A percentile compares a stretch with the other conserved stretches of the same genome.
These are phyloP conservation scores for Neonectria sp. DNA, from an alignment of 2,329 filamentous ascomycete species.

Conservation along the genomic window DNA sequence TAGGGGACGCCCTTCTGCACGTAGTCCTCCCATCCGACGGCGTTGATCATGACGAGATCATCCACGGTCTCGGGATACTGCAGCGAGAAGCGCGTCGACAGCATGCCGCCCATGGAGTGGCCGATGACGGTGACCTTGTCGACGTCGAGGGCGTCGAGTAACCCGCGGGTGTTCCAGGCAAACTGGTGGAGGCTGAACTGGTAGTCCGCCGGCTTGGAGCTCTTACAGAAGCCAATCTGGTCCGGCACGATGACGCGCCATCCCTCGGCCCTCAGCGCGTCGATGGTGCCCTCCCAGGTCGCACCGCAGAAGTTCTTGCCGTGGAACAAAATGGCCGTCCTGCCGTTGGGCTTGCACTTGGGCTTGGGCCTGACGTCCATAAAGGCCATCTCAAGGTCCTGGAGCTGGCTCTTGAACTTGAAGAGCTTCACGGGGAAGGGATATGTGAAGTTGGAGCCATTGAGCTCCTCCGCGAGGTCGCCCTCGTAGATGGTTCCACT, in stretches of 20 bases:
- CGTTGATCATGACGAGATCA: conserved; percentile 64
- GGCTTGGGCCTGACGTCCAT: conserved; percentile 63
- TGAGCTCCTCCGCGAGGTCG: conserved; percentile 58
- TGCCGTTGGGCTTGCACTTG: conserved; percentile 51
- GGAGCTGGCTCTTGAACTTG: conserved; percentile 62
- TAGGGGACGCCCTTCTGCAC: conserved; percentile 64
- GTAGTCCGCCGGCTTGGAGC: conserved; percentile 64
- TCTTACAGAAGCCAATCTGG: conserved; percentile 72
- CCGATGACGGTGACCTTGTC: conserved; percentile 64
- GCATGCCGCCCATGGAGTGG: conserved; percentile 71
- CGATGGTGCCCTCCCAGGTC: conserved; percentile 66
- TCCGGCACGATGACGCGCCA: conserved; percentile 69
- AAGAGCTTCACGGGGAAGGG: conserved; percentile 66
- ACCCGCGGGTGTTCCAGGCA: conserved; percentile 64
- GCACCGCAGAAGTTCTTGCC: conserved; percentile 71
- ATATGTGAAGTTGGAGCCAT: conserved; percentile 68
- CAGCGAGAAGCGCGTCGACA: conserved; percentile 65
- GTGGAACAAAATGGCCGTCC: conserved; percentile 65
- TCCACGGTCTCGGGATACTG: conserved; percentile 62
- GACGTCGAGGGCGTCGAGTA: conserved; percentile 62
- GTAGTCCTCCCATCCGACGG: conserved; percentile 70
- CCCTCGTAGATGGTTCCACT: conserved; percentile 53
- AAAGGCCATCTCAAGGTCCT: conserved; percentile 68
- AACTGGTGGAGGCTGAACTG: conserved; percentile 69
- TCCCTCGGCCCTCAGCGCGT: conserved; percentile 57